These are phyloP conservation scores for Starmerella sirachaensis DNA, from an alignment of 805 yeast species.

Conservation along the genomic window DNA sequence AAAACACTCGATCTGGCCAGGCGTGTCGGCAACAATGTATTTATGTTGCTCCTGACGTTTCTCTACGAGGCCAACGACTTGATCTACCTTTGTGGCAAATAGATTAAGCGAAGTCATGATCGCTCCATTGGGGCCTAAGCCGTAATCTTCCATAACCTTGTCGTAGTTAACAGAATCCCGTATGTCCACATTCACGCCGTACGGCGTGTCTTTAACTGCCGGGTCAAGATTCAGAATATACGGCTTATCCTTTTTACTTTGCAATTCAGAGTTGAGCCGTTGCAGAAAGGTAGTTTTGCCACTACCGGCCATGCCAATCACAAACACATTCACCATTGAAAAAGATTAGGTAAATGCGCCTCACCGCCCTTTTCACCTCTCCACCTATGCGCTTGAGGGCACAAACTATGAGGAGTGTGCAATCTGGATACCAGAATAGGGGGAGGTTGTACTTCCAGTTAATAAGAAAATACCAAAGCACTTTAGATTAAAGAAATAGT, in stretches of 20 bases:
- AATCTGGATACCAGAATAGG: too few relatives aligned
- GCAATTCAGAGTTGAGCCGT: slow-evolving; percentile 78
- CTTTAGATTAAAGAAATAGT: too few relatives aligned
- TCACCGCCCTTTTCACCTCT: too few relatives aligned
- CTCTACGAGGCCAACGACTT: slow-evolving; percentile 75
- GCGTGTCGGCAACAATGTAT: slow-evolving; percentile 86
- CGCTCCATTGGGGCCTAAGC: slow-evolving; percentile 96
- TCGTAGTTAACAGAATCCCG: slow-evolving; percentile 91
- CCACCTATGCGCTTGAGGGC: too few relatives aligned
- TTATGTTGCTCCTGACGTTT: slow-evolving; percentile 47
- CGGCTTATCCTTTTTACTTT: slow-evolving; percentile 52
- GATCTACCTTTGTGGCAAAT: slow-evolving; percentile 92
- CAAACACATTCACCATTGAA: slow-evolving; percentile 19
- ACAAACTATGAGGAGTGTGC: too few relatives aligned
- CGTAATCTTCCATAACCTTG: slow-evolving; percentile 89
- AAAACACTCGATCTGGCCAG: slow-evolving; percentile 97
- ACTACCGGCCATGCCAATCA: slow-evolving; percentile 59
- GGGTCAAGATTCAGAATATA: slow-evolving; percentile 93
- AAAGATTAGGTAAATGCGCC: slow-evolving; percentile 3
- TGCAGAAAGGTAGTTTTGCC: slow-evolving; percentile 99
- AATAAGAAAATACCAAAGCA: too few relatives aligned
- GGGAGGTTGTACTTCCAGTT: too few relatives aligned
- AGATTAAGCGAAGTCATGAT: slow-evolving; percentile 88
- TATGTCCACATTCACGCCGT: slow-evolving; percentile 86
- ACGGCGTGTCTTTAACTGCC: slow-evolving; percentile 89